Conservation (phyloP, 2,329 filamentous ascomycete genomes). For the Aspergillus pseudoterreus region DNA sequence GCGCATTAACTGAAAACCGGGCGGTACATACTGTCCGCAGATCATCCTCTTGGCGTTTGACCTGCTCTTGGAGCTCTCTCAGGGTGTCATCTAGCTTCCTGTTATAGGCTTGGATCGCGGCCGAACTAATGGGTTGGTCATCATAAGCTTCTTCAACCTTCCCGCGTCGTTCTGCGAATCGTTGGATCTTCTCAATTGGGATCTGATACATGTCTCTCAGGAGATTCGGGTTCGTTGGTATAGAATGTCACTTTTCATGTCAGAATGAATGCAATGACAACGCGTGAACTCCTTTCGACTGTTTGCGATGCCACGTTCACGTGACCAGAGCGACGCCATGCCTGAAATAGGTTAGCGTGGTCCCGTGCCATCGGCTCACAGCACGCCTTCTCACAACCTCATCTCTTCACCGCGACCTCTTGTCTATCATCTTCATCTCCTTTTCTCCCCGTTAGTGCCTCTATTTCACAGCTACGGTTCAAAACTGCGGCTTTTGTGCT, state of each 20-base stretch:
- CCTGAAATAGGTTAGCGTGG: conserved; percentile 19
- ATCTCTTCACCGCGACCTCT: conserved; percentile 20
- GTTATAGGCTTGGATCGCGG: conserved; percentile 31
- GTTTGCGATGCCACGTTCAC: conserved; percentile 5
- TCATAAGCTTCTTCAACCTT: conserved; percentile 32
- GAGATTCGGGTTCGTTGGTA: background rate
- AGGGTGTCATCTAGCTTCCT: conserved; percentile 61
- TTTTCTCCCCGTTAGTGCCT: conserved; percentile 3
- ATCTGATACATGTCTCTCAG: conserved; percentile 31
- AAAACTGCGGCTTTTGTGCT: conserved; percentile 4
- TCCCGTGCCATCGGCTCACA: conserved; percentile 16
- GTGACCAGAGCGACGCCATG: conserved; percentile 9
- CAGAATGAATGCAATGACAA: background rate
- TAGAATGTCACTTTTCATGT: background rate
- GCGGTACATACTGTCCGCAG: conserved; percentile 42
- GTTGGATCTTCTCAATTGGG: conserved; percentile 30
- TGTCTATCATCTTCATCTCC: conserved; percentile 6
- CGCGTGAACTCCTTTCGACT: background rate
- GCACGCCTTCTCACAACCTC: conserved; percentile 20
- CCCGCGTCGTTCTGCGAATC: conserved; percentile 32
- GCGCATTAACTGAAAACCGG: background rate
- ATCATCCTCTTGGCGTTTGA: conserved; percentile 46
- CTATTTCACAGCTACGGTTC: conserved; percentile 2
- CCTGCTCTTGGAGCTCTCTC: conserved; percentile 58
- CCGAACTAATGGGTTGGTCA: conserved; percentile 23